phyloP scores from a whole-genome alignment of 306 rosid genomes.

The Gleditsia sinensis region DNA sequence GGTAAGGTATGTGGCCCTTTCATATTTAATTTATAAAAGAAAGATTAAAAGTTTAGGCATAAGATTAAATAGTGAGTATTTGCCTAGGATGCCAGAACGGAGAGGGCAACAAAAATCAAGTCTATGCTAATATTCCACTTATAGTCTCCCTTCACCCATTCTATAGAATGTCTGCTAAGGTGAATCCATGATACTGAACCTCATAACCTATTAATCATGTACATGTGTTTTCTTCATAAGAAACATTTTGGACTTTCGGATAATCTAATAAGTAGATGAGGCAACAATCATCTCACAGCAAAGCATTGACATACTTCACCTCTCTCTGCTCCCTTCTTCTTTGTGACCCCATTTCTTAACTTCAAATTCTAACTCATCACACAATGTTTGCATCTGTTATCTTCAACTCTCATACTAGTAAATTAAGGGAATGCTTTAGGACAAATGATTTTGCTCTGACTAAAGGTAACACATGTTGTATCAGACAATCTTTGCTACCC shows the following conservation, averaged over 20 bases:
- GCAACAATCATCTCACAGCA: neutral
- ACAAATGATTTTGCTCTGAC: slow-evolving; percentile 32
- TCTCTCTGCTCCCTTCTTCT: neutral
- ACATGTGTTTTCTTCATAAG: neutral
- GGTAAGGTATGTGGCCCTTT: neutral
- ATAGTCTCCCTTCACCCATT: neutral
- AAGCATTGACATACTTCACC: neutral
- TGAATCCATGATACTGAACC: neutral
- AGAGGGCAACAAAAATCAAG: neutral
- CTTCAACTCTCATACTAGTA: slow-evolving; percentile 13
- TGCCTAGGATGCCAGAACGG: neutral
- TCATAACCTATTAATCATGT: neutral
- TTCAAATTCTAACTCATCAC: neutral
- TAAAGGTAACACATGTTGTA: slow-evolving; percentile 29
- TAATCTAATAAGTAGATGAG: neutral
- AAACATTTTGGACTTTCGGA: neutral
- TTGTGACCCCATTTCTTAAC: neutral
- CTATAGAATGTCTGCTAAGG: neutral
- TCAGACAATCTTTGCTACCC: slow-evolving; percentile 72
- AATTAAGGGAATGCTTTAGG: neutral
- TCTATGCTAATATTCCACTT: neutral
- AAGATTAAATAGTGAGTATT: neutral
- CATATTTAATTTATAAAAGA: neutral
- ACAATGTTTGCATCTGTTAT: slow-evolving; percentile 4
- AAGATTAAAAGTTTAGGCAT: neutral